A percentile compares a stretch with the other conserved stretches of the same genome.
phyloP scores from a whole-genome alignment of 108 stramenopile genomes.

The Hondaea fermentalgiana region DNA sequence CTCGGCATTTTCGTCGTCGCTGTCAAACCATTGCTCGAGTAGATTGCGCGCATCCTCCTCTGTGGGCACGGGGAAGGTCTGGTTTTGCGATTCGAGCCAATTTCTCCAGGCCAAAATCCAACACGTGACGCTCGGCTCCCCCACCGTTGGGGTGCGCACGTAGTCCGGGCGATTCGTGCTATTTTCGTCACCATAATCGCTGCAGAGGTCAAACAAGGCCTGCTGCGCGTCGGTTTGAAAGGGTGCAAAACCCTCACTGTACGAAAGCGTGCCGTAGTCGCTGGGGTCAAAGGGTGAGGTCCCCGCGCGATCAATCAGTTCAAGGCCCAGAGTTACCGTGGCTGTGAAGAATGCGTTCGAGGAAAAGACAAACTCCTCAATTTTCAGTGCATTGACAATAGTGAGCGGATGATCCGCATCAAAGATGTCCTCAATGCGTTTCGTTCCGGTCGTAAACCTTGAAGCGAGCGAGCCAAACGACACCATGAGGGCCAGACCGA shows the following conservation, averaged over 20 bases:
- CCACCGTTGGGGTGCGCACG: not conserved
- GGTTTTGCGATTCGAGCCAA: not conserved
- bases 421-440: not conserved
- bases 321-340: constrained; percentile 17
- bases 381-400: not conserved
- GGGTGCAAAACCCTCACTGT: not conserved
- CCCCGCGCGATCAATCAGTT: constrained; percentile 16
- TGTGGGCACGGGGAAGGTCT: not conserved
- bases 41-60: not conserved
- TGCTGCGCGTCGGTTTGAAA: not conserved
- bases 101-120: not conserved
- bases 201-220: constrained; percentile 2
- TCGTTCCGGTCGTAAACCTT: not conserved
- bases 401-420: not conserved
- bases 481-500: not conserved
- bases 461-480: not conserved
- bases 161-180: not conserved
- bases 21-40: not conserved
- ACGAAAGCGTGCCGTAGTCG: not conserved
- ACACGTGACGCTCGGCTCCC: not conserved
- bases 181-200: not conserved
- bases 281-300: constrained; percentile 8
- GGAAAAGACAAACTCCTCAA: not conserved
- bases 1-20: not conserved
- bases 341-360: not conserved